phyloP scores from a whole-genome alignment of 2,329 filamentous ascomycete genomes.

The Xylaria sp. region DNA sequence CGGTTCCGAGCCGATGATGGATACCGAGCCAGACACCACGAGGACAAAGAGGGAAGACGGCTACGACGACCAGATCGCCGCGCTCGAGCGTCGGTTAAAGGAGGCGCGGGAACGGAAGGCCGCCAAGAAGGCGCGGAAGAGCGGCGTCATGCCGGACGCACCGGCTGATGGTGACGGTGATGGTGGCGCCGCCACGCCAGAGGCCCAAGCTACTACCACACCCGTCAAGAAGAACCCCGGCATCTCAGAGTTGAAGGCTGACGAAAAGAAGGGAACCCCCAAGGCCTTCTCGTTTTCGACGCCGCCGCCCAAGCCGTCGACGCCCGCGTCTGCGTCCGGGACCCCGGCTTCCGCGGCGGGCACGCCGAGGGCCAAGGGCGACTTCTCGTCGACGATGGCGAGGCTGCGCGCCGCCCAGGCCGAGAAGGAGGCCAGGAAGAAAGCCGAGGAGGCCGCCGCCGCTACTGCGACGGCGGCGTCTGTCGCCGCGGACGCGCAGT shows the following conservation, averaged over 20 bases:
- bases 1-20: constrained; percentile 9
- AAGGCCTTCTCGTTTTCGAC: constrained; percentile 24
- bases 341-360: constrained; percentile 2
- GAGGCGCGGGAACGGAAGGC: constrained; percentile 40
- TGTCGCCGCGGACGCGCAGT: constrained; percentile 10
- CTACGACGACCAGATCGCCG: constrained; percentile 46
- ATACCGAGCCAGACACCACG: constrained; percentile 25
- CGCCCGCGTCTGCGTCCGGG: not conserved
- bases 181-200: constrained; percentile 11
- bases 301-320: constrained; percentile 1
- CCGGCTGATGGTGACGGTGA: constrained; percentile 6
- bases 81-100: constrained; percentile 47
- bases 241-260: constrained; percentile 39
- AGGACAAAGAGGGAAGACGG: constrained; percentile 26
- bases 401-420: constrained; percentile 60
- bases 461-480: constrained; percentile 11
- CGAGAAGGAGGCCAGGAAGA: constrained; percentile 55
- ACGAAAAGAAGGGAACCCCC: constrained; percentile 39
- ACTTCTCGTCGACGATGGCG: constrained; percentile 51
- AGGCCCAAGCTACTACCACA: constrained; percentile 13
- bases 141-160: constrained; percentile 12
- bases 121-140: constrained; percentile 46
- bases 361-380: constrained; percentile 34
- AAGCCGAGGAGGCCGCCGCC: constrained; percentile 47
- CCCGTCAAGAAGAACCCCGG: constrained; percentile 27